phyloP scores from a whole-genome alignment of 2,329 filamentous ascomycete genomes.

The Curvularia sp. region DNA sequence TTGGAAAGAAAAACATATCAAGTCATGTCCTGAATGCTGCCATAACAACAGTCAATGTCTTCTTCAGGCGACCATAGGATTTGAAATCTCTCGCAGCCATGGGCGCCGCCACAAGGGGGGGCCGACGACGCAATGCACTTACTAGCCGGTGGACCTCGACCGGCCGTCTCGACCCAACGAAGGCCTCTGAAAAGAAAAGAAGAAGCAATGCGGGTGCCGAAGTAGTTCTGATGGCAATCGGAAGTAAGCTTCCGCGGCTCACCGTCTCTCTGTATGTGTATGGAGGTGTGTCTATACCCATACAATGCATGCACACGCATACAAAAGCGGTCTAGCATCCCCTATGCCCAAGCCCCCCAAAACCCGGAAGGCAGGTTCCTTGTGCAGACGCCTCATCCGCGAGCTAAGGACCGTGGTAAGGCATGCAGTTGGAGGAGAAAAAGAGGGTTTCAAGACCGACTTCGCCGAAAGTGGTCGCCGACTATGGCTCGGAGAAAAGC shows the following conservation, averaged over 20 bases:
- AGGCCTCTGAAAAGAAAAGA: not conserved
- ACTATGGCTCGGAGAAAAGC: conserved; percentile 23
- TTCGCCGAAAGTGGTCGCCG: conserved; percentile 30
- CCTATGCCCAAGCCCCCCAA: conserved; percentile 3
- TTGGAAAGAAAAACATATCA: not conserved
- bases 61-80: not conserved
- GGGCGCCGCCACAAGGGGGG: not conserved
- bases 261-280: not conserved
- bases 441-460: conserved; percentile 8
- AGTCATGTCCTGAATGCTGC: not conserved
- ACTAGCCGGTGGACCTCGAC: not conserved
- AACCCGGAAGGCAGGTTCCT: no score
- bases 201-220: not conserved
- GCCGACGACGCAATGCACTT: not conserved
- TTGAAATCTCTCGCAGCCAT: not conserved
- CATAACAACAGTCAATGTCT: not conserved
- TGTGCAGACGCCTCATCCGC: no score
- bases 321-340: conserved; percentile 15
- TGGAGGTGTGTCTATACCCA: not conserved
- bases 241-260: not conserved
- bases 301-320: not conserved
- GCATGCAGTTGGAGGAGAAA: not conserved
- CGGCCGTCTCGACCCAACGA: not conserved
- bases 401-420: not conserved
- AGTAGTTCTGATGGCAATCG: not conserved